phyloP scores from a whole-genome alignment of 768 basidiomycete genomes.

The Tremella mesenterica region DNA sequence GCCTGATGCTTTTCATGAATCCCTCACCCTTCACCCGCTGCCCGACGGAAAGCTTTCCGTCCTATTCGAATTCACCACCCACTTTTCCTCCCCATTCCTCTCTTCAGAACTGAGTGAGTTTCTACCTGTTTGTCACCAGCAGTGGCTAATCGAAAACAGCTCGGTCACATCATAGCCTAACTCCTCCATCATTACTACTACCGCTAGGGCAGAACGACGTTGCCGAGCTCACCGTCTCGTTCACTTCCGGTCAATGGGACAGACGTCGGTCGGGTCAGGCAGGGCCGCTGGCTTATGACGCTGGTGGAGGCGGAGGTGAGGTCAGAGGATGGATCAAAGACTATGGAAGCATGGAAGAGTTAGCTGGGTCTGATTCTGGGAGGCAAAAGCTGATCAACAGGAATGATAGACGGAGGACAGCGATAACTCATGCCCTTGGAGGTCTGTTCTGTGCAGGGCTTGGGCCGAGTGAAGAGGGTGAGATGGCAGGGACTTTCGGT shows the following conservation, averaged over 20 bases:
- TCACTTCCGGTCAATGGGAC: constrained; percentile 89
- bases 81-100: constrained; percentile 32
- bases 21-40: constrained; percentile 55
- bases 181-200: constrained; percentile 78
- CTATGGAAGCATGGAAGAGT: constrained; percentile 13
- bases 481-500: constrained; percentile 27
- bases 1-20: constrained; percentile 48
- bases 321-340: constrained; percentile 89
- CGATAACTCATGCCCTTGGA: constrained; percentile 76
- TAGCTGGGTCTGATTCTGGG: constrained; percentile 23
- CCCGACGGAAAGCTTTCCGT: constrained; percentile 74
- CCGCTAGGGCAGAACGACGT: constrained; percentile 77
- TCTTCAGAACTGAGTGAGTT: constrained; percentile 52
- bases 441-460: constrained; percentile 93
- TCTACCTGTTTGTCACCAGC: too few relatives aligned
- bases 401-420: constrained; percentile 69
- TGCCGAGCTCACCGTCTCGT: constrained; percentile 75
- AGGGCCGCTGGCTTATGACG: constrained; percentile 57
- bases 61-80: constrained; percentile 68
- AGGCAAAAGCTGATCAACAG: constrained; percentile 46
- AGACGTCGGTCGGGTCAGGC: constrained; percentile 68
- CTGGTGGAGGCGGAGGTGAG: constrained; percentile 77
- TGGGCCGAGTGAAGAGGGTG: constrained; percentile 48
- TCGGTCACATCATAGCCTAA: constrained; percentile 62
- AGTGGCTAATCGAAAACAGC: too few relatives aligned